Conservation (phyloP, 768 basidiomycete species). For the Hericium coralloides region DNA sequence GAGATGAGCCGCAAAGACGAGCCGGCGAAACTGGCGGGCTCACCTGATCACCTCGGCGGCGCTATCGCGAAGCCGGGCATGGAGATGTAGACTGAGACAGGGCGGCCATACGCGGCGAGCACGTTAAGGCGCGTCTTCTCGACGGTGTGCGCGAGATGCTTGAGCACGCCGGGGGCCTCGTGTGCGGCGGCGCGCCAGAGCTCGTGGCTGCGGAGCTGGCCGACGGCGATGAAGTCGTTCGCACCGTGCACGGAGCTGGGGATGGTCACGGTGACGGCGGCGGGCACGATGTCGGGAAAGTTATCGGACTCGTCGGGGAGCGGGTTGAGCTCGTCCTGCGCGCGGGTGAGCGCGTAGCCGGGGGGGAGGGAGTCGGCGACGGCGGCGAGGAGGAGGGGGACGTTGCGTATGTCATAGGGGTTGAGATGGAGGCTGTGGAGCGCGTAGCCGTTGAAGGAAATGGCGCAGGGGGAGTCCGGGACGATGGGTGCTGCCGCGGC, state of each 20-base stretch:
- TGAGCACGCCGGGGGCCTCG: not conserved
- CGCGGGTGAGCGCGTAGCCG: not conserved
- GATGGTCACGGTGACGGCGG: constrained; percentile 3
- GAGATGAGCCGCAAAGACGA: too few relatives aligned
- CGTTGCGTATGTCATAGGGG: not conserved
- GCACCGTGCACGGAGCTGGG: not conserved
- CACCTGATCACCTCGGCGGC: not conserved
- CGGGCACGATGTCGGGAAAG: constrained; percentile 1
- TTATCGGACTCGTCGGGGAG: not conserved
- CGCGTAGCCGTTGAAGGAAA: constrained; percentile 3
- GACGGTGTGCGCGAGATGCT: not conserved
- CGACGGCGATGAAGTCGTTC: not conserved
- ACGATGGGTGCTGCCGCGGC: not conserved
- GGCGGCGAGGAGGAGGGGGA: not conserved
- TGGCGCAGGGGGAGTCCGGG: not conserved
- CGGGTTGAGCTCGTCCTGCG: not conserved
- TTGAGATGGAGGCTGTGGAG: not conserved
- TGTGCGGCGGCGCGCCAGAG: not conserved
- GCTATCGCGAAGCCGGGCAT: not conserved
- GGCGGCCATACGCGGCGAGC: constrained; percentile 1
- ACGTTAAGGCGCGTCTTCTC: constrained; percentile 2
- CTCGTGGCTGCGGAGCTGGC: constrained; percentile 2
- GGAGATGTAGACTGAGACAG: not conserved
- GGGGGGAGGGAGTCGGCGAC: constrained; percentile 1
- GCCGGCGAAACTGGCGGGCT: not conserved